Evolutionary conservation across 306 rosid genomes (phyloP), one percentile per base, ranked within the genome.

Genomic region (Rosa multiflora): DNA sequence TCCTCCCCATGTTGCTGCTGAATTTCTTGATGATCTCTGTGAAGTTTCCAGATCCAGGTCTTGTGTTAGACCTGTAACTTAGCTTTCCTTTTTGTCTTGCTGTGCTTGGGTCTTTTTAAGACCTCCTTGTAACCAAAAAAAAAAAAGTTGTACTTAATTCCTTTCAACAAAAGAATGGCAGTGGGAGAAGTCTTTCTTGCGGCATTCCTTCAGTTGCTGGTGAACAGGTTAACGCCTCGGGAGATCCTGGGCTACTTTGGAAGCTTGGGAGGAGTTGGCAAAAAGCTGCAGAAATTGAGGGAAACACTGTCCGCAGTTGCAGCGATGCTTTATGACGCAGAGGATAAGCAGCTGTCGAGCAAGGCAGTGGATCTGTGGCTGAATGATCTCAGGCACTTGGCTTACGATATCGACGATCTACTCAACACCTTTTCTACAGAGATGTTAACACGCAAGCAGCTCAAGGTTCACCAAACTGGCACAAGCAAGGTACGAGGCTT

Each of bases 341-440:
- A 81, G 49, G 61, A 75, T 53, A 68, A 68, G 62, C 47, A 74
- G 37, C 26, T 21, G 0, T 20, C 14, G 0, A 11, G 55, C 3
- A 0, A 15, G 17, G 56, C 9, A 0, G 66, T 84, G 26, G 42
- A 67, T 1, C 3, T 10, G 21, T 80, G 84, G 84, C 75, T 80
- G 4, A 21, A 61, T 0, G 56, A 63, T 37, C 87, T 84, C 15
- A 32, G 11, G 59, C 70, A 77, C 78, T 78, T 78, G 58, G 49
- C 85, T 17, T 23, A 64, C 21, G 51, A 71, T 5, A 26, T 77
- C 35, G 84, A 80, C 8, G 82, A 84, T 46, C 11, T 73, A 7
- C 69, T 86, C 32, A 84, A 82, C 39, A 77, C 80, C 40, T 68
- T 52, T 46, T 68, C 78, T 12, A 67, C 47, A 0, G 39, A 84